Evolutionary conservation across 177 flowering plant species (phyloP).

Genomic region (Telopea speciosissima): DNA sequence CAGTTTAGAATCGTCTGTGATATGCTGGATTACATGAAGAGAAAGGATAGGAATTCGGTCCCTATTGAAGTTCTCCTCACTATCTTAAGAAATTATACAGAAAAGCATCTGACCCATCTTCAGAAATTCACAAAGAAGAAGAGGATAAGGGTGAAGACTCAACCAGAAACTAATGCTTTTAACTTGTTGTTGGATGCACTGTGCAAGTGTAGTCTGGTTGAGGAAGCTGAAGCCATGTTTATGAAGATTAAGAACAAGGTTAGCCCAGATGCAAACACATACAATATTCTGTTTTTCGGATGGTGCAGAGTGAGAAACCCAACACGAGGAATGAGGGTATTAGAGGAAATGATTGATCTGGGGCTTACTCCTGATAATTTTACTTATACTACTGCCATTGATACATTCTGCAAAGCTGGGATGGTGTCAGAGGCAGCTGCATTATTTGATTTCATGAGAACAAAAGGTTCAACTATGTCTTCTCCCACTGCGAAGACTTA

Average conservation of each 20-base stretch:
- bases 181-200: conserved; percentile 79
- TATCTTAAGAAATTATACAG: conserved; percentile 60
- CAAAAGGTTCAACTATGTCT: conserved; percentile 64
- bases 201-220: conserved; percentile 81
- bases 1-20: conserved; percentile 83
- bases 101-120: conserved; percentile 60
- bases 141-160: conserved; percentile 69
- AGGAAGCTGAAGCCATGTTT: conserved; percentile 67
- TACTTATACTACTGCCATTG: conserved; percentile 79
- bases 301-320: conserved; percentile 92
- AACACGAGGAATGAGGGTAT: conserved; percentile 49
- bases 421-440: conserved; percentile 68
- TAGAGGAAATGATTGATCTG: conserved; percentile 74
- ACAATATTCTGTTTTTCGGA: conserved; percentile 78
- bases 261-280: conserved; percentile 61
- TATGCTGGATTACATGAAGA: conserved; percentile 88
- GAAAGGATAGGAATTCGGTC: conserved; percentile 50
- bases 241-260: conserved; percentile 48
- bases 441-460: conserved; percentile 77
- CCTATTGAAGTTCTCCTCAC: conserved; percentile 62
- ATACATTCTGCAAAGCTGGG: conserved; percentile 68
- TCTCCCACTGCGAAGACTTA: conserved; percentile 91
- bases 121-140: conserved; percentile 75
- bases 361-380: conserved; percentile 79
- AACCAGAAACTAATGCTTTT: conserved; percentile 80